These are phyloP conservation scores for Torrubiella hemipterigena DNA, from an alignment of 2,329 filamentous ascomycete genomes.

Conservation along the genomic window DNA sequence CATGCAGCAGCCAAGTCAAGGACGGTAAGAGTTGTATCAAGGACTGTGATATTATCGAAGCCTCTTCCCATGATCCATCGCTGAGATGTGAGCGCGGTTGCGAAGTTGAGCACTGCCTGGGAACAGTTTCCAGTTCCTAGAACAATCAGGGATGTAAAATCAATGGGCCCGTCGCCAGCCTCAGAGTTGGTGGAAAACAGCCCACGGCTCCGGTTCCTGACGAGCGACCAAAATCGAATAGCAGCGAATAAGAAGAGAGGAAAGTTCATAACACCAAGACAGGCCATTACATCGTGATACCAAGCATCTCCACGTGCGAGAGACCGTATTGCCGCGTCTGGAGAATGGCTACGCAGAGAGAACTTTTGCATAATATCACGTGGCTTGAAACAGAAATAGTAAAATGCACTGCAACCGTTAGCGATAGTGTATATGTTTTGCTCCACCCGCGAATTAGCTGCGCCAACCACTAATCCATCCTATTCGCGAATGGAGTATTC, in stretches of 20 bases:
- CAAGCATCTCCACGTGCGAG: conserved; percentile 10
- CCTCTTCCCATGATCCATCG: conserved; percentile 16
- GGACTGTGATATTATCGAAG: conserved; percentile 12
- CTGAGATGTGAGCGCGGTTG: conserved; percentile 5
- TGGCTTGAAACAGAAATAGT: conserved; percentile 10
- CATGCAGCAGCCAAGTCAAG: no score
- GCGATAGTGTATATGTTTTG: no score
- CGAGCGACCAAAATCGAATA: conserved; percentile 4
- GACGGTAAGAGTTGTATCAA: conserved; percentile 12
- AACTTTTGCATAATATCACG: conserved; percentile 9
- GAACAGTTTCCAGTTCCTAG: conserved; percentile 13
- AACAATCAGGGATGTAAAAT: conserved; percentile 11
- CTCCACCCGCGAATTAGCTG: no score
- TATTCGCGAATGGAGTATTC: neutral
- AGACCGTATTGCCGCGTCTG: conserved; percentile 5
- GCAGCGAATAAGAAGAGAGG: conserved; percentile 11
- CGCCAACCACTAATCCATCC: no score
- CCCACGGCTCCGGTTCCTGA: neutral
- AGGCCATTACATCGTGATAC: conserved; percentile 14
- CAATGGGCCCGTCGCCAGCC: conserved; percentile 9
- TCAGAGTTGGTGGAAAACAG: conserved; percentile 6
- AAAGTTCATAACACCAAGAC: conserved; percentile 13
- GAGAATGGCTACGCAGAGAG: conserved; percentile 6
- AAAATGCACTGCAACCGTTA: conserved; percentile 8
- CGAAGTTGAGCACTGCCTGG: conserved; percentile 14